These are phyloP conservation scores for Capronia coronata DNA, from an alignment of 2,329 filamentous ascomycete species.

Conservation along the genomic window DNA sequence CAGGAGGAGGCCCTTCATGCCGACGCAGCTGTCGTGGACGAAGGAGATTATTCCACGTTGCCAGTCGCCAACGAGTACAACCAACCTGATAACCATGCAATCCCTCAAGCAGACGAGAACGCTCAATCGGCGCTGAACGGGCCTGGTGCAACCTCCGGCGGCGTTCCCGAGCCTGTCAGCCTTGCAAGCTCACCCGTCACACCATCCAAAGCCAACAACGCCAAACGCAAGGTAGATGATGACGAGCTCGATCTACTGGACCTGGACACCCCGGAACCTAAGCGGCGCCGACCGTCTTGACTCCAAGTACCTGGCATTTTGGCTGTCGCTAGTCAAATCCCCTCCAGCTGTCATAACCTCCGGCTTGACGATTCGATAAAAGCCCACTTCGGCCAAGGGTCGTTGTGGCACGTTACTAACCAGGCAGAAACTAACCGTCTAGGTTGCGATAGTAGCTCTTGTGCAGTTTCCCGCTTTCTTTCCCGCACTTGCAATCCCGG, in stretches of 20 bases:
- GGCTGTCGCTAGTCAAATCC: background rate
- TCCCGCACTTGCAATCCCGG: background rate
- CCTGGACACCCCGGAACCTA: slow-evolving; percentile 25
- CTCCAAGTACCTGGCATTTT: too few relatives aligned
- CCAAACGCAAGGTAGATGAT: slow-evolving; percentile 27
- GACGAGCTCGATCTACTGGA: slow-evolving; percentile 25
- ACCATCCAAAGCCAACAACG: slow-evolving; percentile 14
- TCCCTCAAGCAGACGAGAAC: background rate
- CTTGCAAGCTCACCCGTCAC: slow-evolving; percentile 17
- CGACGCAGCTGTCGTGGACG: background rate
- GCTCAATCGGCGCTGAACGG: background rate
- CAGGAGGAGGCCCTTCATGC: slow-evolving; percentile 3
- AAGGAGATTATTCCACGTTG: background rate
- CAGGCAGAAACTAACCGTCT: slow-evolving; percentile 9
- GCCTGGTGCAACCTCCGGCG: background rate
- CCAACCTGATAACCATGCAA: background rate
- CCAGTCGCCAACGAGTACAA: background rate
- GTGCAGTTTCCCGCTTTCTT: background rate
- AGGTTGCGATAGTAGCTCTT: slow-evolving; percentile 4
- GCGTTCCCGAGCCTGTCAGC: background rate
- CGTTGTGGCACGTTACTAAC: slow-evolving; percentile 3
- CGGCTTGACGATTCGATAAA: background rate
- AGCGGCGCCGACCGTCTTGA: slow-evolving; percentile 24
- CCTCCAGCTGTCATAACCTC: too few relatives aligned
- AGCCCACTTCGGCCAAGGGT: background rate